These are phyloP conservation scores for Parachaetomium inaequale DNA, from an alignment of 495 filamentous ascomycete genomes.

Conservation along the genomic window DNA sequence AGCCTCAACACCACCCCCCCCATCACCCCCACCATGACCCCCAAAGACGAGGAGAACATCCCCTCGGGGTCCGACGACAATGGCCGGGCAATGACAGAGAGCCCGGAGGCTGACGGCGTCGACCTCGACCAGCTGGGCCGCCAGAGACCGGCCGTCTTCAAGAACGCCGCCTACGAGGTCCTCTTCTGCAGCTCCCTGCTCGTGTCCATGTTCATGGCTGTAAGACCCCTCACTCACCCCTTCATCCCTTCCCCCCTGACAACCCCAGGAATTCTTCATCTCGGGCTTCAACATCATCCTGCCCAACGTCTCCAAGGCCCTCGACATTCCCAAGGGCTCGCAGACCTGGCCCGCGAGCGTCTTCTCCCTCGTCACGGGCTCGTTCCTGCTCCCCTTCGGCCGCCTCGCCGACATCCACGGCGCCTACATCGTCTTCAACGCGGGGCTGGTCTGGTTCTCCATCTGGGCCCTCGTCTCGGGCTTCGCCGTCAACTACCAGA, in stretches of 20 bases:
- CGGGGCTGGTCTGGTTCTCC: conserved; percentile 66
- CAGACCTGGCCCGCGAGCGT: conserved; percentile 78
- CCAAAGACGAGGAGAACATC: neutral
- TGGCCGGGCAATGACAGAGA: neutral
- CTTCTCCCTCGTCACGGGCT: conserved; percentile 68
- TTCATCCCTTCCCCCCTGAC: neutral
- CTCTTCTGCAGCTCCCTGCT: conserved; percentile 70
- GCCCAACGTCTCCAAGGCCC: conserved; percentile 59
- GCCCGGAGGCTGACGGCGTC: neutral
- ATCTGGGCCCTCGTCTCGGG: conserved; percentile 71
- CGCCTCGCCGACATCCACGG: conserved; percentile 76
- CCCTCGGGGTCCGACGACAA: neutral
- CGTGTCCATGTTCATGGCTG: conserved; percentile 70
- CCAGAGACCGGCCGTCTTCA: conserved; percentile 65
- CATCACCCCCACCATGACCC: neutral
- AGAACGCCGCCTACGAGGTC: conserved; percentile 56
- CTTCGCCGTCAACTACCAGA: conserved; percentile 63
- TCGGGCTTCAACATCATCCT: conserved; percentile 83
- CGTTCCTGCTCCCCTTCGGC: conserved; percentile 73
- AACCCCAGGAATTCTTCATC: conserved; percentile 67
- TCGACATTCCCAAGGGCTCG: conserved; percentile 61
- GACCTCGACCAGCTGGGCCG: conserved; percentile 67
- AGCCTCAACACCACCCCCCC: neutral
- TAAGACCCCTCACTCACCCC: conserved; percentile 35
- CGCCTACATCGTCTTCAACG: conserved; percentile 66